Percentiles rank a stretch among this genome's conserved stretches.
Conservation (phyloP, 345 rosid species). For the Eucalyptus fibrosa region DNA sequence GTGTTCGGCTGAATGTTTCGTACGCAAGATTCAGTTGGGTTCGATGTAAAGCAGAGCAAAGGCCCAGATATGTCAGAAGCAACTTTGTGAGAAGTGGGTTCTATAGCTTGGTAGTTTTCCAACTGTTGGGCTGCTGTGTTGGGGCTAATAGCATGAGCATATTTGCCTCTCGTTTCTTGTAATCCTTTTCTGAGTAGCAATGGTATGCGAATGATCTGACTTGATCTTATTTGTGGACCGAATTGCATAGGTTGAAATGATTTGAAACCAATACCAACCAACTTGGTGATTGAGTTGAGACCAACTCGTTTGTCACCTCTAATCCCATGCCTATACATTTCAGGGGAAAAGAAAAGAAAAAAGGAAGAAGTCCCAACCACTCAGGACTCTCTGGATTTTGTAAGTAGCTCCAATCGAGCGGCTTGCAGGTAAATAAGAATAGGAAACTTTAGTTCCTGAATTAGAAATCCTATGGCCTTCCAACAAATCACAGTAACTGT, state of each 20-base stretch:
- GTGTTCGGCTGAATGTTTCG: not conserved
- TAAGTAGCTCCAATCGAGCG: not conserved
- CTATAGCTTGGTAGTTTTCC: not conserved
- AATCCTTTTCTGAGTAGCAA: not conserved
- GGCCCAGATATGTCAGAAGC: not conserved
- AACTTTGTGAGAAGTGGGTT: not conserved
- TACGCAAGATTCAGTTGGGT: not conserved
- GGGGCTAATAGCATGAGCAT: not conserved
- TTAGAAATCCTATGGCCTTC: not conserved
- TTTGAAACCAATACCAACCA: not conserved
- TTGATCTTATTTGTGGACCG: not conserved
- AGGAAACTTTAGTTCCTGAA: not conserved
- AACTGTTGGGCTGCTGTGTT: not conserved
- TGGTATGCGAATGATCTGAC: not conserved
- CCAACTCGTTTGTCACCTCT: not conserved
- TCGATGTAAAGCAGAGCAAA: not conserved
- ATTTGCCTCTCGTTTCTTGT: not conserved
- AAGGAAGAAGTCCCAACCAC: not conserved
- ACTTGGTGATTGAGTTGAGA: not conserved
- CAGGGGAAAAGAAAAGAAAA: fast-evolving
- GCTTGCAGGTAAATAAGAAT: not conserved
- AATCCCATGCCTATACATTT: not conserved
- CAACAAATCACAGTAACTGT: not conserved
- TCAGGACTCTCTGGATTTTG: not conserved
- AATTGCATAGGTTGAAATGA: not conserved